Evolutionary conservation across 768 basidiomycete genomes (phyloP).

Genomic region (Solioccasus polychromus): DNA sequence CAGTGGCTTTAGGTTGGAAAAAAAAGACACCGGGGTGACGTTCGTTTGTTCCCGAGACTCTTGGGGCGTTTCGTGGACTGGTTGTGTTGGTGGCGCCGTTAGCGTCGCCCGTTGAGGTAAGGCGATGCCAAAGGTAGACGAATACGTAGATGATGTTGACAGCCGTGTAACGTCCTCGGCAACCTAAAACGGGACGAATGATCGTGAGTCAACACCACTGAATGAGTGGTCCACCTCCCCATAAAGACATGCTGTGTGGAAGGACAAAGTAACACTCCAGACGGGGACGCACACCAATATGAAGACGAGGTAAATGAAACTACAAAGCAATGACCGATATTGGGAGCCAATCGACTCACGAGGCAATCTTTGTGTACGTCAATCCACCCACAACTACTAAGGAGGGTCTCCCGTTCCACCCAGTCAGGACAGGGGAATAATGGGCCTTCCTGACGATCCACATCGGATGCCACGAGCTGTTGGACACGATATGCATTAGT

Average conservation of each 20-base stretch:
- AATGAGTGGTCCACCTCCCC: background rate
- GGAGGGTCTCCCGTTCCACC: constrained; percentile 71
- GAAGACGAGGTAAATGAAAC: background rate
- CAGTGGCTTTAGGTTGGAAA: constrained; percentile 56
- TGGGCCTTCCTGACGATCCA: constrained; percentile 60
- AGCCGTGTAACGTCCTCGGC: constrained; percentile 22
- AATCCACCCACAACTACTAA: constrained; percentile 69
- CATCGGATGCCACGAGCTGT: constrained; percentile 54
- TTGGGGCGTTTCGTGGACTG: constrained; percentile 27
- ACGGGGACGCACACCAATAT: background rate
- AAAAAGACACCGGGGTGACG: constrained; percentile 32
- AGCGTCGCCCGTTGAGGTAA: constrained; percentile 31
- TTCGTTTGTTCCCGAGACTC: constrained; percentile 21
- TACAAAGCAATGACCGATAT: constrained; percentile 1
- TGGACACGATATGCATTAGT: constrained; percentile 65
- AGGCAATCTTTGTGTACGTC: constrained; percentile 63
- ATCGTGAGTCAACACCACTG: constrained; percentile 17
- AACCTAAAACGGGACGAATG: constrained; percentile 19
- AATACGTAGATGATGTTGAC: constrained; percentile 43
- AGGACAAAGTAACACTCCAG: constrained; percentile 7
- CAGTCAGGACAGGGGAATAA: constrained; percentile 72
- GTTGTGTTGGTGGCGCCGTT: constrained; percentile 26
- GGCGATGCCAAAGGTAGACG: constrained; percentile 44
- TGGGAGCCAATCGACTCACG: constrained; percentile 45
- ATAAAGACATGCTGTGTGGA: constrained; percentile 7